Base-by-base conservation (phyloP, 2,329 filamentous ascomycete genomes). In the Phaeosphaeriaceae sp. region DNA sequence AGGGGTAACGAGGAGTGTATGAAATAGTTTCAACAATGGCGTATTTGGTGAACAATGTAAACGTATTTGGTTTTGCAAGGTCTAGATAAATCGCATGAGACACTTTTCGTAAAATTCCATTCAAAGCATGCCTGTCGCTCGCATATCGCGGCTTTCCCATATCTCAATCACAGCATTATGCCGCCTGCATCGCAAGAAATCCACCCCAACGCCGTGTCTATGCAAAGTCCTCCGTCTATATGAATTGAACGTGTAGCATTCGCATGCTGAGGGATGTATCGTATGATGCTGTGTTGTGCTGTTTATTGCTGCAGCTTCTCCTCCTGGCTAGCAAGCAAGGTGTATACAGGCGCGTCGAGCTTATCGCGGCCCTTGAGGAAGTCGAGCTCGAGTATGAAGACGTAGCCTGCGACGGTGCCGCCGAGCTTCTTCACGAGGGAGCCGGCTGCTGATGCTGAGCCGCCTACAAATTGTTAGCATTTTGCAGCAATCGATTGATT, bases 331-430 rank as follows among this genome's bases (percentile, higher is more conserved):
- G 84, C 89, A 63, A 99, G 86, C 40, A 99, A 87, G 46, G 94
- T 97, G 77, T 91, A 87, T 53, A 94, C 90, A 11, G 93, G 93
- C 56, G 89, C 90, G 69, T 90, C 88, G 69, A 99, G 90, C 86
- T 97, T 95, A 64, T 93, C 90, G 70, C 93, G 89, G 69, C 95
- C 95, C 77, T 97, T 92, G 68, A 99, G 88, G 81, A 95, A 94
- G 71, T 93, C 90, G 65, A 99, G 90, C 80, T 98, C 94, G 77
- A 98, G 91, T 73, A 99, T 92, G 84, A 99, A 99, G 64, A 97
- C 83, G 81, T 92, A 98, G 70, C 93, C 94, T 59, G 97, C 81
- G 49, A 98, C 84, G n/a, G 88, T 84, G 66, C 94, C 95, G 68
- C 93, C 93, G 66, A 96, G 88, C 80, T 96, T 89, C 78, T 89